Evolutionary conservation across 352 stramenopile genomes (phyloP).

Genomic region (Phytophthora sansomeana): DNA sequence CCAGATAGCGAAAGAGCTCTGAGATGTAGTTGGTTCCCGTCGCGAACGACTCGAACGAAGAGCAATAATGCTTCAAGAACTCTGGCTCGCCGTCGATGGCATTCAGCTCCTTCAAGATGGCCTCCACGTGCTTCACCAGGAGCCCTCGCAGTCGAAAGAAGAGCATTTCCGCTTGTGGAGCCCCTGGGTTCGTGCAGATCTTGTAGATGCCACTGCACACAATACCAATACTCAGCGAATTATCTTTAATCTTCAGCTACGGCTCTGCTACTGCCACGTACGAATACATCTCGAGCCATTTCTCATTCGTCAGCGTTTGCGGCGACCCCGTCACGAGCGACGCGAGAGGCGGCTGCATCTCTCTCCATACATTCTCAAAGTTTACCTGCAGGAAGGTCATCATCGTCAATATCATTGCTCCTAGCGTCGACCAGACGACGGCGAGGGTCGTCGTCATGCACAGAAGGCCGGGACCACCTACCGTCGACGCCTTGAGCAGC

Average conservation of each 20-base stretch:
- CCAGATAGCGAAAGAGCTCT: slow-evolving; percentile 85
- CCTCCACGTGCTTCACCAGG: slow-evolving; percentile 73
- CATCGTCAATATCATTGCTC: slow-evolving; percentile 3
- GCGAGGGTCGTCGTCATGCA: neutral
- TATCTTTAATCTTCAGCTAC: neutral
- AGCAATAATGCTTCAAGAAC: slow-evolving; percentile 77
- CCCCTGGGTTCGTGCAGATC: slow-evolving; percentile 87
- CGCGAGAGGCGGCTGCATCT: slow-evolving; percentile 81
- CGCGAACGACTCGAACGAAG: slow-evolving; percentile 74
- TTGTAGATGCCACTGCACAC: slow-evolving; percentile 82
- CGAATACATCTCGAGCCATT: slow-evolving; percentile 90
- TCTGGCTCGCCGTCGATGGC: slow-evolving; percentile 65
- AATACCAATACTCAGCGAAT: neutral
- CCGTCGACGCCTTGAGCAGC: slow-evolving; percentile 82
- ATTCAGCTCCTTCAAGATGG: slow-evolving; percentile 66
- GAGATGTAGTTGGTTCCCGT: slow-evolving; percentile 84
- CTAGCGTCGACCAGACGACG: slow-evolving; percentile 8
- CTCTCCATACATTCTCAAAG: slow-evolving; percentile 85
- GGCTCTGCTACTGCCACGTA: slow-evolving; percentile 46
- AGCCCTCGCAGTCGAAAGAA: slow-evolving; percentile 82
- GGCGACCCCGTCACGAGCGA: slow-evolving; percentile 76
- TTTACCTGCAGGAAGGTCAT: slow-evolving; percentile 67
- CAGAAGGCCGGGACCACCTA: slow-evolving; percentile 23
- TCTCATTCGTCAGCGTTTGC: slow-evolving; percentile 79
- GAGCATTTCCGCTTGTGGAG: slow-evolving; percentile 82